Conservation (phyloP, 2,329 filamentous ascomycete genomes). For the Aspergillus sp. region DNA sequence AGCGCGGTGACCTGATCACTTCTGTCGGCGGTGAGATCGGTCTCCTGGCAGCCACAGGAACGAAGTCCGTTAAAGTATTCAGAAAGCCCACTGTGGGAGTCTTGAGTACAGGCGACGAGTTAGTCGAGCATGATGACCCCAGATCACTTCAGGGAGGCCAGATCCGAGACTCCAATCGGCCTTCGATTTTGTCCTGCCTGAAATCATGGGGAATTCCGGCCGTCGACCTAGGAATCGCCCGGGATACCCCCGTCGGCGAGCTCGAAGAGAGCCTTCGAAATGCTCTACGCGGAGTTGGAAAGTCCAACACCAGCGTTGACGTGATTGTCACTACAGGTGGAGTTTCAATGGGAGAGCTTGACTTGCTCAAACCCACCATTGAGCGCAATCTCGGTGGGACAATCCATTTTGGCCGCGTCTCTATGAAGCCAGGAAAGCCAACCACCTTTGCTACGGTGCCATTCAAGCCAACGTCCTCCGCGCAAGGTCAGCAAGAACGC, state of each 20-base stretch:
- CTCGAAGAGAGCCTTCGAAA: slow-evolving; percentile 76
- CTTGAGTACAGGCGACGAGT: slow-evolving; percentile 91
- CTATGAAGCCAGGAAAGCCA: slow-evolving; percentile 98
- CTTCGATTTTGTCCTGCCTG: slow-evolving; percentile 78
- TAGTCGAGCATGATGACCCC: slow-evolving; percentile 69
- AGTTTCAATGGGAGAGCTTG: slow-evolving; percentile 96
- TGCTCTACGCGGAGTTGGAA: slow-evolving; percentile 59
- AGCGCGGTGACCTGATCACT: slow-evolving; percentile 77
- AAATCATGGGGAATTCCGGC: slow-evolving; percentile 73
- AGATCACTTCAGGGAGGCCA: slow-evolving; percentile 71
- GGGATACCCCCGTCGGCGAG: slow-evolving; percentile 56
- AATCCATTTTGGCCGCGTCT: slow-evolving; percentile 93
- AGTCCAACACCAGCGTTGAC: slow-evolving; percentile 58
- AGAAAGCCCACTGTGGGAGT: slow-evolving; percentile 78
- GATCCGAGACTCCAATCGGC: slow-evolving; percentile 90
- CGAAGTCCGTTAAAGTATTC: slow-evolving; percentile 69
- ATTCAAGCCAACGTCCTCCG: slow-evolving; percentile 48
- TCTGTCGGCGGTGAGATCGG: slow-evolving; percentile 89
- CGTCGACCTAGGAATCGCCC: slow-evolving; percentile 80
- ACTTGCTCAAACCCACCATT: slow-evolving; percentile 93
- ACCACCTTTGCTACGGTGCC: slow-evolving; percentile 93
- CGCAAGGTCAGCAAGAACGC: slow-evolving; percentile 54
- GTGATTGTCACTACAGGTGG: slow-evolving; percentile 89
- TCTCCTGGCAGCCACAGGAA: slow-evolving; percentile 80
- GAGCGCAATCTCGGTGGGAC: slow-evolving; percentile 85